Evolutionary conservation across 495 filamentous ascomycete genomes (phyloP), one percentile per base, ranked within the genome.

Genomic region (Usnea hakonensis): DNA sequence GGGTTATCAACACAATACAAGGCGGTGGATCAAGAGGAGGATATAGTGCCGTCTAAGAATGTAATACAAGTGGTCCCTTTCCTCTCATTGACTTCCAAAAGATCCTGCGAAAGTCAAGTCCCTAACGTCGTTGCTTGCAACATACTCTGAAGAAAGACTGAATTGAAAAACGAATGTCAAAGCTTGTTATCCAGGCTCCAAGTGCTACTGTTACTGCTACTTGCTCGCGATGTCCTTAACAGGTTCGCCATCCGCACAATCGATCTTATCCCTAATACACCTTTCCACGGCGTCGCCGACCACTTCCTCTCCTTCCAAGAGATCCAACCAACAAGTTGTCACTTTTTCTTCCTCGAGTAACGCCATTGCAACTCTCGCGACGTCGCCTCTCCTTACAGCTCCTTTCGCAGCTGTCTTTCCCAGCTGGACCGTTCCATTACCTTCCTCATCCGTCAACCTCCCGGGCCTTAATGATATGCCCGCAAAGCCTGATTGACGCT

Each of bases 1-100:
- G 84, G 40, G 85, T 96, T 44, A 70, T 91, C n/a, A 89, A 87
- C 64, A 92, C 90, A 1, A 71, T 98, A 26, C 90, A 95, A 74
- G 90, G 85, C 2, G 82, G 85, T 41, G 82, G 84, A 38, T 88
- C 86, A 28, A 81, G 95, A 68, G 92, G 91, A 13, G 94, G 93
- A 1, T 98, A 98, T 74, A 95, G 90, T 70, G 94, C 93, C 37
- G 93, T 98, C 59, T 98, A 79, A 80, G 54, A 21, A 4, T 5
- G 28, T 21, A 28, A 3, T 30, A 21, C 32, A 10, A 21, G 48
- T 10, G 14, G n/a, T 41, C 40, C 37, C 23, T 26, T 62, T 64
- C 38, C 67, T 59, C 56, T 38, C 37, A 58, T 35, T 40, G 33
- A 48, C 26, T 10, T 62, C 14, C 38, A 50, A 44, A 50, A 30